phyloP scores from a whole-genome alignment of 768 basidiomycete species.

The Epithele typhae region DNA sequence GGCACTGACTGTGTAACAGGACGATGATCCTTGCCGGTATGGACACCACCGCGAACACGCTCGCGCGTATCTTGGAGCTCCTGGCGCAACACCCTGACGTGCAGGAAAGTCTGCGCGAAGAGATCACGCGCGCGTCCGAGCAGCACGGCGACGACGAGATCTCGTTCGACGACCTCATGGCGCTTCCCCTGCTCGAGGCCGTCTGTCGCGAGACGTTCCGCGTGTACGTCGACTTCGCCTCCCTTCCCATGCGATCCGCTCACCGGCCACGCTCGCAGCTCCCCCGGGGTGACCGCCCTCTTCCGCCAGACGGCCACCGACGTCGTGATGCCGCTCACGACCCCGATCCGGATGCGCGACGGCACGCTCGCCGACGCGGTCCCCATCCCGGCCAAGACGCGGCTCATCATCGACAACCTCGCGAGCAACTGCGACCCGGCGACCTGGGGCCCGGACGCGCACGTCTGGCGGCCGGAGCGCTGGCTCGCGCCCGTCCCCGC shows the following conservation, averaged over 20 bases:
- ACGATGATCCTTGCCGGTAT: slow-evolving; percentile 21
- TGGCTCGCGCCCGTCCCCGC: slow-evolving; percentile 18
- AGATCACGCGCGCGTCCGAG: slow-evolving; percentile 16
- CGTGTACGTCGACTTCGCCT: slow-evolving; percentile 11
- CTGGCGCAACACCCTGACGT: slow-evolving; percentile 22
- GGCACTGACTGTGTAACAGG: slow-evolving; percentile 3
- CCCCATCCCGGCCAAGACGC: slow-evolving; percentile 30
- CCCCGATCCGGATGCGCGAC: slow-evolving; percentile 33
- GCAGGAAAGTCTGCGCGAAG: slow-evolving; percentile 25
- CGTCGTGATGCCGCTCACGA: slow-evolving; percentile 36
- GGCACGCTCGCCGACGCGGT: slow-evolving; percentile 35
- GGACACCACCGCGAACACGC: slow-evolving; percentile 28
- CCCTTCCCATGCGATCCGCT: neutral
- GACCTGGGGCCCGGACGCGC: slow-evolving; percentile 18
- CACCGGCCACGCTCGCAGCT: neutral
- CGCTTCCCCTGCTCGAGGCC: slow-evolving; percentile 27
- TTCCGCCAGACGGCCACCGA: slow-evolving; percentile 27
- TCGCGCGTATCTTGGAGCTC: slow-evolving; percentile 24
- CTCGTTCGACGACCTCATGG: slow-evolving; percentile 22
- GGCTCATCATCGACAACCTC: slow-evolving; percentile 7
- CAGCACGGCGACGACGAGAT: slow-evolving; percentile 13
- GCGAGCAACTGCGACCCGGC: slow-evolving; percentile 9
- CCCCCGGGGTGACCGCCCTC: slow-evolving; percentile 3
- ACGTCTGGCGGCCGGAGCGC: slow-evolving; percentile 18
- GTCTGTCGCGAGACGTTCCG: slow-evolving; percentile 24